Conservation (phyloP, 345 rosid genomes). For the Eucalyptus dawsonii region DNA sequence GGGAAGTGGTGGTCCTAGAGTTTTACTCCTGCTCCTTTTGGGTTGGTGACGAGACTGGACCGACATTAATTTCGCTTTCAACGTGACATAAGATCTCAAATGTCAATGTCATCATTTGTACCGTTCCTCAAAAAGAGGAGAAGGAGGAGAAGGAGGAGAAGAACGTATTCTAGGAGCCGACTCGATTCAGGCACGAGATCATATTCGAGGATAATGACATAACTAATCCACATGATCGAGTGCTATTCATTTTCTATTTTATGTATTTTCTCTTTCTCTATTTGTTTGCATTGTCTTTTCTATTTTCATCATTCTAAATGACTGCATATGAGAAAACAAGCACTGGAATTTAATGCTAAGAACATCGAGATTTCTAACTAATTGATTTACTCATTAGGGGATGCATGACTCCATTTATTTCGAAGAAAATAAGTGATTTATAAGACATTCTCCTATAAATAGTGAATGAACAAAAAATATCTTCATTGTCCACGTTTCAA, state of each 20-base stretch:
- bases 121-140: not conserved
- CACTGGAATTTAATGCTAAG: not conserved
- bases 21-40: not conserved
- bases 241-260: not conserved
- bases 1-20: not conserved
- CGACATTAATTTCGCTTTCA: not conserved
- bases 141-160: too few relatives aligned
- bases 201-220: not conserved
- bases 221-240: not conserved
- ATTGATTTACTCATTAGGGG: not conserved
- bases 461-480: not conserved
- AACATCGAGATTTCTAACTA: not conserved
- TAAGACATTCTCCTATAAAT: not conserved
- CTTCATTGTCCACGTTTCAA: rapidly evolving
- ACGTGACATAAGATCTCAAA: not conserved
- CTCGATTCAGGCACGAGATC: not conserved
- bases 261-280: not conserved
- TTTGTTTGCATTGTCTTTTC: not conserved
- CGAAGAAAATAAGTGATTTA: too few relatives aligned
- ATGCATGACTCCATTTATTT: not conserved
- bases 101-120: not conserved
- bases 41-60: not conserved
- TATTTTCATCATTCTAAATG: not conserved
- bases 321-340: not conserved
- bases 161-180: too few relatives aligned